phyloP scores from a whole-genome alignment of 2,329 filamentous ascomycete genomes.

The Neofusicoccum ribis region DNA sequence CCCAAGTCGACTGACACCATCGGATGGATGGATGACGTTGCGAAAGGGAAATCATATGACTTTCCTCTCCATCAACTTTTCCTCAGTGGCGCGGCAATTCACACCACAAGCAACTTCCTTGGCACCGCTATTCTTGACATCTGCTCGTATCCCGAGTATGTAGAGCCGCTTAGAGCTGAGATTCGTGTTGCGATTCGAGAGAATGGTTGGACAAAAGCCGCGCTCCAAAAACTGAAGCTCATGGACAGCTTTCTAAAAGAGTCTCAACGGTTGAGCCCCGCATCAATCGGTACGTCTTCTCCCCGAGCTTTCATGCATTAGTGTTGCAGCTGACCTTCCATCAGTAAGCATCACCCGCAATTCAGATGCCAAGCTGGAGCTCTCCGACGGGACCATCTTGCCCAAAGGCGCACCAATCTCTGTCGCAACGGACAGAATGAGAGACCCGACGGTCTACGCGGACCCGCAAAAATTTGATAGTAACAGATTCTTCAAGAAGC shows the following conservation, averaged over 20 bases:
- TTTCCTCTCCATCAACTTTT: too few species aligned
- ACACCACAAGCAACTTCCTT: not conserved
- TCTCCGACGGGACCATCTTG: constrained; percentile 31
- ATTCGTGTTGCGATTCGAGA: not conserved
- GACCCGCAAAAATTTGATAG: constrained; percentile 22
- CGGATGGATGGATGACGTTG: too few species aligned
- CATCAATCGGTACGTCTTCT: constrained; percentile 3
- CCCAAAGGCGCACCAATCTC: constrained; percentile 24
- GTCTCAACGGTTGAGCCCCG: not conserved
- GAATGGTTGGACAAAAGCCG: not conserved
- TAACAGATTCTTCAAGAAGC: constrained; percentile 22
- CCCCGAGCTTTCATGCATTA: not conserved
- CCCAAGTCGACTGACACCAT: too few species aligned
- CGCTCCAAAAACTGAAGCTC: constrained; percentile 1
- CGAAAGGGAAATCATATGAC: too few species aligned
- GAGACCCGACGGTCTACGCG: constrained; percentile 15
- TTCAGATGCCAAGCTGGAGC: not conserved
- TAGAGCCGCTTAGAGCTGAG: not conserved
- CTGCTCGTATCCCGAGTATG: not conserved
- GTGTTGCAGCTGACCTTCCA: constrained; percentile 29
- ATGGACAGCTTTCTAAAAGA: constrained; percentile 22
- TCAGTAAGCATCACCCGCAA: constrained; percentile 21
- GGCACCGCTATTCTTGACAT: not conserved
- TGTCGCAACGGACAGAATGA: constrained; percentile 4
- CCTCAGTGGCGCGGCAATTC: not conserved